Conservation (phyloP, 192 early-diverging fungal genomes). For the Coemansia sp. region DNA sequence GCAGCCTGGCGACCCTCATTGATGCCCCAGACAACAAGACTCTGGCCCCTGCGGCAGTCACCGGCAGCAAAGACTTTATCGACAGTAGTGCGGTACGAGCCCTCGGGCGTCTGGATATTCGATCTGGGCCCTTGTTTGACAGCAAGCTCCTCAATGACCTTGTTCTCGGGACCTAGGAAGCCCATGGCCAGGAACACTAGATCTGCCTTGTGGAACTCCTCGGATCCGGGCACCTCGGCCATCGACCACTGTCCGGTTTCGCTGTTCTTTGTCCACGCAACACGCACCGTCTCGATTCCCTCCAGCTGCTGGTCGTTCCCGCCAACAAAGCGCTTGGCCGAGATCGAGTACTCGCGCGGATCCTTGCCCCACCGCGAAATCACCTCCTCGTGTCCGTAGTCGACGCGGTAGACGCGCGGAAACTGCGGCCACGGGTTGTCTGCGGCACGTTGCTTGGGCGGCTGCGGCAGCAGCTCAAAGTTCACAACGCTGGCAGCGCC, state of each 20-base stretch:
- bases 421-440: slow-evolving; percentile 99
- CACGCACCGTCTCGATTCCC: slow-evolving; percentile 92
- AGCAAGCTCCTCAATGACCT: slow-evolving; percentile 74
- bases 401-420: slow-evolving; percentile 92
- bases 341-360: slow-evolving; percentile 91
- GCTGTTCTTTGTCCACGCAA: slow-evolving; percentile 89
- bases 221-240: slow-evolving; percentile 83
- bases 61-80: slow-evolving; percentile 92
- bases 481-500: slow-evolving; percentile 88
- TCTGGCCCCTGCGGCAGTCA: slow-evolving; percentile 95
- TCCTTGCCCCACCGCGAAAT: slow-evolving; percentile 86
- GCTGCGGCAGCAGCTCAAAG: slow-evolving; percentile 97
- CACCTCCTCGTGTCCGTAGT: slow-evolving; percentile 96
- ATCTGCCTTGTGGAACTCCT: slow-evolving; percentile 85
- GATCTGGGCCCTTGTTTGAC: slow-evolving; percentile 74
- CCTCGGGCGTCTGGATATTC: slow-evolving; percentile 79
- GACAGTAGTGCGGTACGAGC: slow-evolving; percentile 76
- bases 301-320: slow-evolving; percentile 66
- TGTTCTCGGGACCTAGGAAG: slow-evolving; percentile 91
- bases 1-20: slow-evolving; percentile 96
- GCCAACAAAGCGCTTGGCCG: slow-evolving; percentile 94
- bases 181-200: slow-evolving; percentile 95
- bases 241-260: slow-evolving; percentile 77
- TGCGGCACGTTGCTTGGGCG: slow-evolving; percentile 73
- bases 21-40: slow-evolving; percentile 96